Evolutionary conservation across 371 early-diverging fungal species (phyloP), one percentile per base, ranked within the genome.

Genomic region (Mucor racemosus): DNA sequence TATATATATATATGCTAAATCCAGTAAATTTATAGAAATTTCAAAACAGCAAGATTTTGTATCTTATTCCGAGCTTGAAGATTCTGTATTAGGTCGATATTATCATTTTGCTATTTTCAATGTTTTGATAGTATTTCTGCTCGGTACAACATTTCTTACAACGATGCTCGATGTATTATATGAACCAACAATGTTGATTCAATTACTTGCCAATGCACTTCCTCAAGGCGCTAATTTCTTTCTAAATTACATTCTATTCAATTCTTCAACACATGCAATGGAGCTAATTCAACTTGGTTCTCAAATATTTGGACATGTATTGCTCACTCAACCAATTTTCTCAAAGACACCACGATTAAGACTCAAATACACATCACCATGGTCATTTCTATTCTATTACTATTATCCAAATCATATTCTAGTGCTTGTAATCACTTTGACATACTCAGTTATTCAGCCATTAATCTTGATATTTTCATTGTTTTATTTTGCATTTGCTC

Each of bases 71-170:
- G 84, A 81, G 33, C 71, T 91, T 10, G 92, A 88, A 64, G 87
- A 88, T 58, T 78, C 84, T 50, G 88, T 93, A 4, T 77, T 89
- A 41, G 78, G 84, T 44, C 89, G 94, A 63, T 94, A 94, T 74
- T 96, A 92, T 77, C 89, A 90, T 31, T 97, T 95, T 73, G 90
- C 91, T 44, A 82, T 96, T n/a, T 92, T 94, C 81, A 97, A 95
- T 77, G 91, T 97, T 1, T 71, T 97, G 48, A 82, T 97, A 62
- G 89, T 96, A 2, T 93, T 94, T 73, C 84, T 91, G 11, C 76
- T 95, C n/a, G 93, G 92, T 10, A 86, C 87, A 4, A 92, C 94
- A 0, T 86, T 95, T 60, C 84, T 92, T 64, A 81, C 88, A 6
- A 80, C 90, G n/a, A 69, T 95, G 66, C 65, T 90, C 44, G 89